Percentiles rank a stretch among this genome's conserved stretches.
phyloP scores from a whole-genome alignment of 257 asterid genomes.

The Cruciata laevipes region DNA sequence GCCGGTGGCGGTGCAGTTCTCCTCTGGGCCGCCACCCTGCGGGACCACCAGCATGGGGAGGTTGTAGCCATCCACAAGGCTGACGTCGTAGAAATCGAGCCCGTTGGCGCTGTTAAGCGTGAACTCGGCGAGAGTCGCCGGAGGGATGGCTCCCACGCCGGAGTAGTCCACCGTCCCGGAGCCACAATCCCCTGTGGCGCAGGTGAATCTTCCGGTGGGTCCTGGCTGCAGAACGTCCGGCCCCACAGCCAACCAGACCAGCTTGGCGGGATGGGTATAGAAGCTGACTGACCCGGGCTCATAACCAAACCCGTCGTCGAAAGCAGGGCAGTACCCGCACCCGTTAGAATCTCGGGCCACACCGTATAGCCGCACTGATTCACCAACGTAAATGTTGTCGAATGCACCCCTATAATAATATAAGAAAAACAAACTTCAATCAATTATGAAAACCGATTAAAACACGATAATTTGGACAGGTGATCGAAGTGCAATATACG shows the following conservation, averaged over 20 bases:
- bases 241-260: conserved; percentile 88
- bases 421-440: background rate
- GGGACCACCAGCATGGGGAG: conserved; percentile 67
- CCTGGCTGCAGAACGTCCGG: conserved; percentile 43
- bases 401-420: conserved; percentile 20
- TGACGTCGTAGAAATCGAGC: conserved; percentile 67
- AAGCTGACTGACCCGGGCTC: conserved; percentile 33
- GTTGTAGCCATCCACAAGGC: conserved; percentile 79
- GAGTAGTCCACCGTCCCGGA: conserved; percentile 50
- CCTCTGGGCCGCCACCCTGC: conserved; percentile 46
- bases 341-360: conserved; percentile 69
- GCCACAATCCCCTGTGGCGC: conserved; percentile 67
- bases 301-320: conserved; percentile 55
- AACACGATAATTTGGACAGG: background rate
- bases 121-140: conserved; percentile 72
- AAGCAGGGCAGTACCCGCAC: conserved; percentile 46
- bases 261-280: conserved; percentile 36
- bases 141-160: conserved; percentile 56
- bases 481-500: background rate
- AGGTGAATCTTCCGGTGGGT: conserved; percentile 44
- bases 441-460: background rate
- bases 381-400: conserved; percentile 55
- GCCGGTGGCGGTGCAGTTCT: conserved; percentile 55
- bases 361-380: conserved; percentile 58
- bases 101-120: conserved; percentile 64